A percentile compares a stretch with the other conserved stretches of the same genome.
These are phyloP conservation scores for Lagenaria siceraria DNA, from an alignment of 306 rosid species.

Conservation along the genomic window DNA sequence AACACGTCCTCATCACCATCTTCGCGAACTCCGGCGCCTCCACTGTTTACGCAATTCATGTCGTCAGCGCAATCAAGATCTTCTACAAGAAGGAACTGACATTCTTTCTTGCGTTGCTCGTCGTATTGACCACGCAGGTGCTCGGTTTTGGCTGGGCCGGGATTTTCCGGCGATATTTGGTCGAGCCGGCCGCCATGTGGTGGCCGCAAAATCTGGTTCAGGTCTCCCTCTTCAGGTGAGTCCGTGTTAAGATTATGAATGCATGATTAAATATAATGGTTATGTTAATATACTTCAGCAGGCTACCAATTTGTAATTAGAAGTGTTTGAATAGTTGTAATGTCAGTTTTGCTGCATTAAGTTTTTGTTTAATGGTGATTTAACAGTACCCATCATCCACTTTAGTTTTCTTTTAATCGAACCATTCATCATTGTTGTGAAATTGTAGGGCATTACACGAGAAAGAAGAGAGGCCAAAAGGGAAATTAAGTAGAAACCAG, in stretches of 20 bases:
- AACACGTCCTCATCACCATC: slow-evolving; percentile 41
- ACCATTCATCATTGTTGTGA: background rate
- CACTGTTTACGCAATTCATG: slow-evolving; percentile 26
- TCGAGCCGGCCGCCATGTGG: slow-evolving; percentile 89
- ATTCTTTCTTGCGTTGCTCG: slow-evolving; percentile 22
- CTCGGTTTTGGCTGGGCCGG: slow-evolving; percentile 91
- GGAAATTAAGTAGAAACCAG: slow-evolving; percentile 43
- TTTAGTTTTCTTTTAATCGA: background rate
- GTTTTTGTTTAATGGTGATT: background rate
- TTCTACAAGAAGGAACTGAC: slow-evolving; percentile 29
- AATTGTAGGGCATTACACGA: slow-evolving; percentile 59
- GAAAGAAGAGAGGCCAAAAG: slow-evolving; percentile 49
- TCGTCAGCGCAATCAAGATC: slow-evolving; percentile 27
- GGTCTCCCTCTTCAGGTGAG: slow-evolving; percentile 71
- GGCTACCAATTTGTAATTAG: too few relatives aligned
- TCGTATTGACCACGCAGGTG: slow-evolving; percentile 35
- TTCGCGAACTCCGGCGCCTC: slow-evolving; percentile 41
- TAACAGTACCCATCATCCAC: background rate
- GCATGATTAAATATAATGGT: background rate
- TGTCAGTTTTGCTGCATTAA: background rate
- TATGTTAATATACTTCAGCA: too few relatives aligned
- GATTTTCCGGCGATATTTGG: slow-evolving; percentile 51
- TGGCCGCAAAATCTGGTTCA: slow-evolving; percentile 84
- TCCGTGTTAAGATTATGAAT: background rate
- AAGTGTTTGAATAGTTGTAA: background rate